Conservation (phyloP, 23 red algal genomes). For the Rhodosorus marinus region DNA sequence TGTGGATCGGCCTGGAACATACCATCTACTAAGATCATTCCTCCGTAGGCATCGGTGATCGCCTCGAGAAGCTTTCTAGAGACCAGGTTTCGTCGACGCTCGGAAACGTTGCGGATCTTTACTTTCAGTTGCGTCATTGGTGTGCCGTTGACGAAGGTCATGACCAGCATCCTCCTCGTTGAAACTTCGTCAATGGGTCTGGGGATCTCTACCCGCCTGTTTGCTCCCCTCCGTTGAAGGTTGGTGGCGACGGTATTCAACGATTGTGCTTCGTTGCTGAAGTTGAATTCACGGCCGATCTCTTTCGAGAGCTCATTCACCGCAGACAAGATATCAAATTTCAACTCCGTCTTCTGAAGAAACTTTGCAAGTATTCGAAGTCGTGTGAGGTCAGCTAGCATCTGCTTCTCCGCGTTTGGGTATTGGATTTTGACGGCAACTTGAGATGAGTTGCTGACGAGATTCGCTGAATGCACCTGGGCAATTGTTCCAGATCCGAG, state of each 20-base stretch:
- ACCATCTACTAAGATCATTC: slow-evolving; percentile 56
- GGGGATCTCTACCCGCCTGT: slow-evolving; percentile 14
- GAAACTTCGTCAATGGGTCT: slow-evolving; percentile 15
- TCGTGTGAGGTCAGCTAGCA: slow-evolving; percentile 52
- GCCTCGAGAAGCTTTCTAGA: slow-evolving; percentile 24
- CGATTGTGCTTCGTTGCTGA: slow-evolving; percentile 24
- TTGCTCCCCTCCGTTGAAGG: not conserved
- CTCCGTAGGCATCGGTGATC: slow-evolving; percentile 43
- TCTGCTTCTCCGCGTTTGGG: slow-evolving; percentile 28
- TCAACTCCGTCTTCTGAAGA: slow-evolving; percentile 40
- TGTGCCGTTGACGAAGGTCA: slow-evolving; percentile 48
- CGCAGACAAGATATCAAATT: slow-evolving; percentile 47
- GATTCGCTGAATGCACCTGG: slow-evolving; percentile 1
- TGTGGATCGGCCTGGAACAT: slow-evolving; percentile 93
- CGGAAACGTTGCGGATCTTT: slow-evolving; percentile 1
- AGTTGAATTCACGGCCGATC: slow-evolving; percentile 55
- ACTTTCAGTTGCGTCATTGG: slow-evolving; percentile 28
- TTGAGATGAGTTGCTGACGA: not conserved
- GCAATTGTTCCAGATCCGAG: not conserved
- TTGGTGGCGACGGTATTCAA: slow-evolving; percentile 13
- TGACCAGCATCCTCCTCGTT: slow-evolving; percentile 29
- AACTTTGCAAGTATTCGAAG: slow-evolving; percentile 29
- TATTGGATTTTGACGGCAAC: slow-evolving; percentile 65
- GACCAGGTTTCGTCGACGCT: slow-evolving; percentile 4
- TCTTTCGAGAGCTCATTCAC: slow-evolving; percentile 39